Evolutionary conservation across 2,329 filamentous ascomycete species (phyloP).

Genomic region (Fusarium poae): DNA sequence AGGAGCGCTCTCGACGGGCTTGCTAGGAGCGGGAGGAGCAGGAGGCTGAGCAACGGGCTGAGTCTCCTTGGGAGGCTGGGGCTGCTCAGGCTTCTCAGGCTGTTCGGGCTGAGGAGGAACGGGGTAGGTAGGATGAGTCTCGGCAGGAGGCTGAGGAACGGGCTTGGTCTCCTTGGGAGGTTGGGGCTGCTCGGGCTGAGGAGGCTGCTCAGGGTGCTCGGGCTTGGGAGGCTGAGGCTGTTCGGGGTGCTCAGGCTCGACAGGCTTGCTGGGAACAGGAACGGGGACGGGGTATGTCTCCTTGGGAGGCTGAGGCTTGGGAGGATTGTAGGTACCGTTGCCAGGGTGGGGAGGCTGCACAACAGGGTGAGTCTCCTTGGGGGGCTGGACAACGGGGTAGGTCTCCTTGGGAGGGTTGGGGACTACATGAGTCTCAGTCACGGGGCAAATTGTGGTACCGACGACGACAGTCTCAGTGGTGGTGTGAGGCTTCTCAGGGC

Average conservation of each 20-base stretch:
- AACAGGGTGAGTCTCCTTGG: constrained; percentile 18
- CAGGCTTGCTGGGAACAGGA: constrained; percentile 7
- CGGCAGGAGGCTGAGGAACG: constrained; percentile 8
- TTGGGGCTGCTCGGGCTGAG: constrained; percentile 8
- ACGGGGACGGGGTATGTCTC: constrained; percentile 12
- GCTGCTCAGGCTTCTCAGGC: constrained; percentile 8
- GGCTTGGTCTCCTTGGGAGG: constrained; percentile 23
- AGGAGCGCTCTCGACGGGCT: constrained; percentile 21
- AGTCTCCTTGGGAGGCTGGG: constrained; percentile 4
- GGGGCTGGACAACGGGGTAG: not conserved
- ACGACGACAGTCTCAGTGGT: constrained; percentile 38
- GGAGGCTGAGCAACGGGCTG: constrained; percentile 10
- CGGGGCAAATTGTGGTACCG: constrained; percentile 42
- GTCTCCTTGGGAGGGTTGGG: constrained; percentile 8
- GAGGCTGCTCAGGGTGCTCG: constrained; percentile 2
- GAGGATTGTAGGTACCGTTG: constrained; percentile 32
- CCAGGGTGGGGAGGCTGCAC: constrained; percentile 20
- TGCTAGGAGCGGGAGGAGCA: constrained; percentile 9
- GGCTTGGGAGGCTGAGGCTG: constrained; percentile 14
- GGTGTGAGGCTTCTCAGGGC: constrained; percentile 29
- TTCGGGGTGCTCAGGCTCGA: constrained; percentile 3
- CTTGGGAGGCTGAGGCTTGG: constrained; percentile 32
- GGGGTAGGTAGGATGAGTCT: constrained; percentile 12
- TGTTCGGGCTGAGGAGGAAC: constrained; percentile 3
- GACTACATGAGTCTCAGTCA: constrained; percentile 22